A percentile compares a stretch with the other conserved stretches of the same genome.
Evolutionary conservation across 495 filamentous ascomycete species (phyloP).

Genomic region (Penicillium coffeae): DNA sequence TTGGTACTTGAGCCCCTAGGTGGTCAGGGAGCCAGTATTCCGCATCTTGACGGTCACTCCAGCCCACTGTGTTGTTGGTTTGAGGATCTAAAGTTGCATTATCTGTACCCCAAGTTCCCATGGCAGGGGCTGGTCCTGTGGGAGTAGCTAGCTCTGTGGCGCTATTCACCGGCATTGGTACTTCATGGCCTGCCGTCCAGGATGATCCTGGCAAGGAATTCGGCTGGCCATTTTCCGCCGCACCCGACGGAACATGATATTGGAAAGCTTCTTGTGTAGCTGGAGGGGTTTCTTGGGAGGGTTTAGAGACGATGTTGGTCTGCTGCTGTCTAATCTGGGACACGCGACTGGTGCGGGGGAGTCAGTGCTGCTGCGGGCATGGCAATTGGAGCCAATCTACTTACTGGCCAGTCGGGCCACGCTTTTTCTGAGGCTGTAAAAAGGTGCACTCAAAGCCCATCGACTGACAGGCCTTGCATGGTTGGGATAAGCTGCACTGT

Average conservation of each 20-base stretch:
- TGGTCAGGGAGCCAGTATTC: slow-evolving; percentile 44
- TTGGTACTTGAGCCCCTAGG: slow-evolving; percentile 28
- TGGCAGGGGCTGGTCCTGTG: slow-evolving; percentile 8
- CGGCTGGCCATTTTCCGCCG: slow-evolving; percentile 15
- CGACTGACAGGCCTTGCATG: slow-evolving; percentile 35
- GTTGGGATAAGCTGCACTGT: slow-evolving; percentile 40
- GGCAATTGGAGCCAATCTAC: slow-evolving; percentile 13
- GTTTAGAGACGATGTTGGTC: slow-evolving; percentile 18
- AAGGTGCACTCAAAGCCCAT: slow-evolving; percentile 46
- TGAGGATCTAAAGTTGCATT: slow-evolving; percentile 22
- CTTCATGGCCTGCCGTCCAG: slow-evolving; percentile 18
- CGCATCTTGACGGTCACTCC: slow-evolving; percentile 31
- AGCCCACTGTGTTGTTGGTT: slow-evolving; percentile 20
- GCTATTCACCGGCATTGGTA: slow-evolving; percentile 22
- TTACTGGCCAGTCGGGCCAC: slow-evolving; percentile 41
- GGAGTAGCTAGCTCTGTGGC: slow-evolving; percentile 12
- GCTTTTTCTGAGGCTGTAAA: slow-evolving; percentile 42
- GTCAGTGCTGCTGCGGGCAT: slow-evolving; percentile 5
- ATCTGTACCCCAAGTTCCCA: slow-evolving; percentile 22
- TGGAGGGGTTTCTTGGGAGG: slow-evolving; percentile 8
- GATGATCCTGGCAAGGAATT: slow-evolving; percentile 20
- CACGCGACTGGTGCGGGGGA: slow-evolving; percentile 26
- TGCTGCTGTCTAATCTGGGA: slow-evolving; percentile 43
- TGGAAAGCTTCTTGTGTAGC: slow-evolving; percentile 19
- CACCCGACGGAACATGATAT: slow-evolving; percentile 18